A percentile compares a stretch with the other conserved stretches of the same genome.
Conservation (phyloP, 352 stramenopile species). For the Phytophthora aleatoria region DNA sequence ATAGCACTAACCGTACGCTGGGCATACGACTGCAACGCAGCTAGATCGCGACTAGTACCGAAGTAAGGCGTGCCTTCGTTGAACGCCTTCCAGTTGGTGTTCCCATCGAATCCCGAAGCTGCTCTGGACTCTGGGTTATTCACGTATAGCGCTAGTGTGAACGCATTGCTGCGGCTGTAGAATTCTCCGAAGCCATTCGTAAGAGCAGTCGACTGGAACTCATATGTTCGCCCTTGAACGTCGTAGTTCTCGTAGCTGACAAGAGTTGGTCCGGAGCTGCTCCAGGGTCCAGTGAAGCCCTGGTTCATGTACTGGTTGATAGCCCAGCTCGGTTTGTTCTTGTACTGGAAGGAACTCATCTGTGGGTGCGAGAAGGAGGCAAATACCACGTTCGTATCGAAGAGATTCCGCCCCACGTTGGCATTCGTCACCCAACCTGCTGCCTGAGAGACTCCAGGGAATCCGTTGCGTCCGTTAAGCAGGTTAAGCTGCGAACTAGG, state of each 20-base stretch:
- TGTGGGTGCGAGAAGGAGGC: slow-evolving; percentile 53
- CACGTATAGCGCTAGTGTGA: slow-evolving; percentile 54
- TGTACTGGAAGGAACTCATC: slow-evolving; percentile 54
- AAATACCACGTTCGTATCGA: slow-evolving; percentile 62
- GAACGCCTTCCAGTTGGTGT: slow-evolving; percentile 46
- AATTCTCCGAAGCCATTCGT: slow-evolving; percentile 50
- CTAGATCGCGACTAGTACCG: slow-evolving; percentile 48
- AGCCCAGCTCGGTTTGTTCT: slow-evolving; percentile 29
- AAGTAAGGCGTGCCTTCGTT: slow-evolving; percentile 49
- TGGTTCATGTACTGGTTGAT: slow-evolving; percentile 65
- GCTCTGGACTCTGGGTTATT: slow-evolving; percentile 69
- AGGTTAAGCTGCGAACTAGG: slow-evolving; percentile 54
- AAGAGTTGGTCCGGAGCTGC: slow-evolving; percentile 52
- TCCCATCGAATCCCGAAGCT: slow-evolving; percentile 46
- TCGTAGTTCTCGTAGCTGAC: slow-evolving; percentile 65
- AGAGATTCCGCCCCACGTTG: slow-evolving; percentile 62
- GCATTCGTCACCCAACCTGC: slow-evolving; percentile 50
- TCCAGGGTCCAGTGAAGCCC: slow-evolving; percentile 40
- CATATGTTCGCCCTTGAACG: slow-evolving; percentile 54
- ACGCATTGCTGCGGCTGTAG: slow-evolving; percentile 32
- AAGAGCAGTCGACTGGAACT: slow-evolving; percentile 66
- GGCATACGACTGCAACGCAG: slow-evolving; percentile 59
- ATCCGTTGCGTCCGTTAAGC: slow-evolving; percentile 42
- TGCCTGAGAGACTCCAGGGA: slow-evolving; percentile 45
- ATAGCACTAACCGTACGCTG: slow-evolving; percentile 46